A percentile compares a stretch with the other conserved stretches of the same genome.
phyloP scores from a whole-genome alignment of 1,139 yeast species.

The Scheffersomyces titani region DNA sequence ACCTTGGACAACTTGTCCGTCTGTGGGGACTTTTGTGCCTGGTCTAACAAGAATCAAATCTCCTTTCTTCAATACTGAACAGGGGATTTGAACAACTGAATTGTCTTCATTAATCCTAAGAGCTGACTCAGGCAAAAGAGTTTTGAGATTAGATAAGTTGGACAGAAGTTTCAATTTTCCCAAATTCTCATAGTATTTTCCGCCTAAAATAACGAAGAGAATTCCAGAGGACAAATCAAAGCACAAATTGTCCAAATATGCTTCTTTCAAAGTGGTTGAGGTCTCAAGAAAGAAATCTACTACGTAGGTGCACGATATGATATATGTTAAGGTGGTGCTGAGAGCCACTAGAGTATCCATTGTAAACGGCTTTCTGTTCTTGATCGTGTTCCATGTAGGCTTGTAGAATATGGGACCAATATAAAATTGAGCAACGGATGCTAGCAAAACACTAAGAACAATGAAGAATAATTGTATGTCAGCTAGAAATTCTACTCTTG shows the following conservation, averaged over 20 bases:
- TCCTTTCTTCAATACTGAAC: background rate
- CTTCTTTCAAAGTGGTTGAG: background rate
- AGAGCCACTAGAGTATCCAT: background rate
- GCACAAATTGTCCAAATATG: background rate
- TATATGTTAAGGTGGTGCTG: background rate
- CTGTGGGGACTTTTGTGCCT: background rate
- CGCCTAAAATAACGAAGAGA: background rate
- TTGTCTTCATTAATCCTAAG: background rate
- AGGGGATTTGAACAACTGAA: background rate
- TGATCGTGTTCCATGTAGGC: background rate
- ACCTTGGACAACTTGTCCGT: background rate
- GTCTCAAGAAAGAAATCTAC: background rate
- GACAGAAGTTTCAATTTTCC: constrained; percentile 1
- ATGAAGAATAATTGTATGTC: background rate
- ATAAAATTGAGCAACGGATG: background rate
- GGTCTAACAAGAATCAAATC: background rate
- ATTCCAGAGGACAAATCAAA: background rate
- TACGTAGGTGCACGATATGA: background rate
- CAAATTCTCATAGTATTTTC: background rate
- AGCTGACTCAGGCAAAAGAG: background rate
- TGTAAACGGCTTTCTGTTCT: background rate
- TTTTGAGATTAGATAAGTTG: background rate
- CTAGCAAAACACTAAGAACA: background rate
- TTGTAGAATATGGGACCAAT: background rate
- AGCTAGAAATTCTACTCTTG: background rate